Conservation (phyloP, 306 rosid genomes). For the Morella rubra region DNA sequence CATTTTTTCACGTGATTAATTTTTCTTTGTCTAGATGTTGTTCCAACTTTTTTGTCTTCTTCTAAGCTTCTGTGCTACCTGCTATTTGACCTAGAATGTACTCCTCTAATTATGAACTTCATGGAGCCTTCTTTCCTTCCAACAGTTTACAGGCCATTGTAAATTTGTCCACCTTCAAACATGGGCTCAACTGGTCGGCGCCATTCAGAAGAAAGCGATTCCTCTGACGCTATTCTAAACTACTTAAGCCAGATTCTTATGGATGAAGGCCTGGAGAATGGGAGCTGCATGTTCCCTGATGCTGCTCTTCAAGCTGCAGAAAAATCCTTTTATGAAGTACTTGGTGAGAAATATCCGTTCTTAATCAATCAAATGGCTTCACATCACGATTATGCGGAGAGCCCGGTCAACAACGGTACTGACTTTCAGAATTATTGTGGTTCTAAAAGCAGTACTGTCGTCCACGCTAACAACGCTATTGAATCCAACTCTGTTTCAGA, state of each 20-base stretch:
- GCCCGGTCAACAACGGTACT: not conserved
- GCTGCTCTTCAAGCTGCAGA: constrained; percentile 5
- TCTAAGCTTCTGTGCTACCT: not conserved
- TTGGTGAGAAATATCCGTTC: constrained; percentile 7
- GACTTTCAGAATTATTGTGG: not conserved
- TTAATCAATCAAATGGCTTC: not conserved
- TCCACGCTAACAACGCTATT: not conserved
- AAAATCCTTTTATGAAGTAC: constrained; percentile 4
- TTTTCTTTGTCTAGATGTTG: too few species aligned
- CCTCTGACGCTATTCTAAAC: not conserved
- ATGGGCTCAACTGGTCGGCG: not conserved
- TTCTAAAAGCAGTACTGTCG: not conserved
- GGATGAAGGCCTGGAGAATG: constrained; percentile 10
- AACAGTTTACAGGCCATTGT: not conserved
- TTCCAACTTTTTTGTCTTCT: not conserved
- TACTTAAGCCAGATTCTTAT: constrained; percentile 8
- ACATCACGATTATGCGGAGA: not conserved
- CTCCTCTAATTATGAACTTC: not conserved
- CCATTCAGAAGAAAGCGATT: not conserved
- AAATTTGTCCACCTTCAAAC: constrained; percentile 5
- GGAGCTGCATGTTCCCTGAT: not conserved
- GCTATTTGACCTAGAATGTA: not conserved
- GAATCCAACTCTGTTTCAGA: constrained; percentile 1
- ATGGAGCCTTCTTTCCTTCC: not conserved
- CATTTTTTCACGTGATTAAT: too few species aligned